Conservation (phyloP, 2,329 filamentous ascomycete species). For the Penicillium paneum region DNA sequence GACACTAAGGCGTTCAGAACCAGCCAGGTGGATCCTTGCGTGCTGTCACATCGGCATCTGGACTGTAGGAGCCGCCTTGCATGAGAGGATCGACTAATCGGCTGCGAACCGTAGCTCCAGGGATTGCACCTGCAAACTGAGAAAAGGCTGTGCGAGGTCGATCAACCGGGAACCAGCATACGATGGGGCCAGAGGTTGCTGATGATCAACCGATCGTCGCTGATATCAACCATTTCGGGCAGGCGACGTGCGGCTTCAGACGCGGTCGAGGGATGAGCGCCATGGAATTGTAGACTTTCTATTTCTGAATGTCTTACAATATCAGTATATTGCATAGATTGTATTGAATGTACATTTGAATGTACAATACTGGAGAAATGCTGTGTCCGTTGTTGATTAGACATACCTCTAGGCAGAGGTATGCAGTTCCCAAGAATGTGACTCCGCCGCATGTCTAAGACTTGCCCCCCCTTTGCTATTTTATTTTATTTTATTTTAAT, state of each 20-base stretch:
- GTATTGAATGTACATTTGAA: neutral
- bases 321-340: neutral
- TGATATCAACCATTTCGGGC: neutral
- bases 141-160: neutral
- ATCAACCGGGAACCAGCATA: slow-evolving; percentile 4
- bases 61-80: slow-evolving; percentile 19
- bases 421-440: slow-evolving; percentile 8
- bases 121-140: neutral
- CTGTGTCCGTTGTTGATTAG: neutral
- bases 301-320: neutral
- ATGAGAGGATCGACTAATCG: slow-evolving; percentile 23
- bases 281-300: neutral
- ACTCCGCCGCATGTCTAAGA: slow-evolving; percentile 1
- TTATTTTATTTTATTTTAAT: neutral
- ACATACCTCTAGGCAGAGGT: neutral
- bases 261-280: neutral
- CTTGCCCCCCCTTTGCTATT: neutral
- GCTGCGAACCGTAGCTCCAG: slow-evolving; percentile 10
- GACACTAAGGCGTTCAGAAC: slow-evolving; percentile 18
- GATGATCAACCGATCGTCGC: slow-evolving; percentile 6
- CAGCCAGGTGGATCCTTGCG: slow-evolving; percentile 20
- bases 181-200: neutral
- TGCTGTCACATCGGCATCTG: slow-evolving; percentile 19
- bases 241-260: slow-evolving; percentile 3
- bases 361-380: neutral